A percentile compares a stretch with the other conserved stretches of the same genome.
Evolutionary conservation across 352 stramenopile genomes (phyloP).

Genomic region (Thalassiosira hispida): DNA sequence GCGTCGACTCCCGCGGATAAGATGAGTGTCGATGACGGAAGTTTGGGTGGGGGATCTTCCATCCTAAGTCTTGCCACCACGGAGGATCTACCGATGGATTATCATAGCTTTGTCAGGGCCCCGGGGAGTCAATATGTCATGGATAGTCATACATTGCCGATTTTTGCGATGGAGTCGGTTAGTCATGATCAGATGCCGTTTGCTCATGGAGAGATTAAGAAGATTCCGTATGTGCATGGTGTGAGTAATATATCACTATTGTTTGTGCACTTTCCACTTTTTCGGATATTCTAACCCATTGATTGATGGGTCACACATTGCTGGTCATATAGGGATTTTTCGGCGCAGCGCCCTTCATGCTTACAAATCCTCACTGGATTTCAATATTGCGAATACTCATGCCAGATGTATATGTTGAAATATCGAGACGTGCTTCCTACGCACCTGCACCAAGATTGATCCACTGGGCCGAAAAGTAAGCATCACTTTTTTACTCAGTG

Average conservation of each 20-base stretch:
- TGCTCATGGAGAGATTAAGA: slow-evolving; percentile 65
- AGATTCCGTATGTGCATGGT: slow-evolving; percentile 78
- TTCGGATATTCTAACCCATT: not conserved
- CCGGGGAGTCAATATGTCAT: slow-evolving; percentile 2
- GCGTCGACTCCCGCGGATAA: slow-evolving; percentile 25
- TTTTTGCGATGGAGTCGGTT: slow-evolving; percentile 68
- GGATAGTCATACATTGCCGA: slow-evolving; percentile 60
- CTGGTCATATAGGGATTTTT: slow-evolving; percentile 65
- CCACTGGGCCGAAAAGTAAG: slow-evolving; percentile 84
- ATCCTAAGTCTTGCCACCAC: too few species aligned
- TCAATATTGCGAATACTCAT: slow-evolving; percentile 76
- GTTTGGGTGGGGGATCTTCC: slow-evolving; percentile 46
- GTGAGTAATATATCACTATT: slow-evolving; percentile 4
- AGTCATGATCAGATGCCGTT: slow-evolving; percentile 77
- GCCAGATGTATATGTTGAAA: slow-evolving; percentile 85
- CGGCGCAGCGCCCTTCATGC: slow-evolving; percentile 80
- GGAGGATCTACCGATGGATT: slow-evolving; percentile 3
- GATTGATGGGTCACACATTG: not conserved
- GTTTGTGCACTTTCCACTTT: not conserved
- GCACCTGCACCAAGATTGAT: slow-evolving; percentile 70
- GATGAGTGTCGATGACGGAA: slow-evolving; percentile 23
- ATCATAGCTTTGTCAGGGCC: slow-evolving; percentile 18
- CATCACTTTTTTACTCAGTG: not conserved
- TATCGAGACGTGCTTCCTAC: slow-evolving; percentile 67
- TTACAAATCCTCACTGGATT: slow-evolving; percentile 81